A percentile compares a stretch with the other conserved stretches of the same genome.
These are phyloP conservation scores for Solanum verrucosum DNA, from an alignment of 257 asterid species.

Conservation along the genomic window DNA sequence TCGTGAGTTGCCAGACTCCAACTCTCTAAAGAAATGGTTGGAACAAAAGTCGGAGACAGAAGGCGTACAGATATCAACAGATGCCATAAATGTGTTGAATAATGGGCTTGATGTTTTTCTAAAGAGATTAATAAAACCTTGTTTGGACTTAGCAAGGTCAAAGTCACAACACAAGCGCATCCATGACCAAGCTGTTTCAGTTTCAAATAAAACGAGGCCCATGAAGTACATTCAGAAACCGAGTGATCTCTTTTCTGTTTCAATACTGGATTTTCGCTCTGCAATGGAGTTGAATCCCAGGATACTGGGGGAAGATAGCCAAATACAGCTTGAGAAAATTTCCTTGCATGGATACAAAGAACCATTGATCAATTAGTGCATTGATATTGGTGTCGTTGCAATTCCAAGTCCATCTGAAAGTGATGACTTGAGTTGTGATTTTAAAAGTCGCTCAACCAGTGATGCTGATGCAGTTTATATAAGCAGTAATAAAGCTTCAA, in stretches of 20 bases:
- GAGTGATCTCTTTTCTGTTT: constrained; percentile 19
- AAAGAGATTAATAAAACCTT: constrained; percentile 51
- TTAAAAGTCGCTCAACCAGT: constrained; percentile 23
- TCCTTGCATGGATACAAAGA: constrained; percentile 25
- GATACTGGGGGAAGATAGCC: constrained; percentile 62
- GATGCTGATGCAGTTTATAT: constrained; percentile 19
- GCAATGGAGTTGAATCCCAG: constrained; percentile 44
- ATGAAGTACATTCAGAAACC: constrained; percentile 11
- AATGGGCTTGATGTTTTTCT: constrained; percentile 47
- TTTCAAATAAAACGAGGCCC: constrained; percentile 19
- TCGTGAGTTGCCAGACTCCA: constrained; percentile 38
- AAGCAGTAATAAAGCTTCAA: constrained; percentile 12
- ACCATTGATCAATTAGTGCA: constrained; percentile 11
- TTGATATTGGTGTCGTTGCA: neutral
- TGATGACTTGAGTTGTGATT: constrained; percentile 15
- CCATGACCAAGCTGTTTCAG: constrained; percentile 20
- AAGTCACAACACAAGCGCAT: constrained; percentile 23
- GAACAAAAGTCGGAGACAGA: constrained; percentile 33
- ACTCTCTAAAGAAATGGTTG: constrained; percentile 42
- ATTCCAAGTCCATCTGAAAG: constrained; percentile 13
- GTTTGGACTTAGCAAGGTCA: constrained; percentile 39
- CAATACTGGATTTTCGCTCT: constrained; percentile 42
- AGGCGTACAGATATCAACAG: constrained; percentile 36
- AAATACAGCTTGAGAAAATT: constrained; percentile 41
- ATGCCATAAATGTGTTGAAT: constrained; percentile 44